phyloP scores from a whole-genome alignment of 805 yeast species.

The Limtongia smithiae region DNA sequence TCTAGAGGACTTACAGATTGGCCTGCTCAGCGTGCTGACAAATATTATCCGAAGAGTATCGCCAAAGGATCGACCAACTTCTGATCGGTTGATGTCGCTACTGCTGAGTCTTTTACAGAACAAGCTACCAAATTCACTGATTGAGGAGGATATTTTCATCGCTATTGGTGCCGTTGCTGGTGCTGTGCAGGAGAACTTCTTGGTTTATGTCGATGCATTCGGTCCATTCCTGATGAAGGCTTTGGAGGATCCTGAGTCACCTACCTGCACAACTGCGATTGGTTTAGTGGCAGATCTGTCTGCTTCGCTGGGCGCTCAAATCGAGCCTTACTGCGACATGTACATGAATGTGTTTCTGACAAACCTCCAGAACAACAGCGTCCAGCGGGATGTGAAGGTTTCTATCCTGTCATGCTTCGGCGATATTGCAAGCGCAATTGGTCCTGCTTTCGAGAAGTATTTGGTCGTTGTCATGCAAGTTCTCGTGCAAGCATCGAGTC shows the following conservation, averaged over 20 bases:
- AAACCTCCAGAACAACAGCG: constrained; percentile 49
- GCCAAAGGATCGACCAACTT: constrained; percentile 53
- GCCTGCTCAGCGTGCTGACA: constrained; percentile 69
- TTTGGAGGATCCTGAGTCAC: constrained; percentile 67
- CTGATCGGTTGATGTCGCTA: constrained; percentile 82
- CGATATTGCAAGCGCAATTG: constrained; percentile 88
- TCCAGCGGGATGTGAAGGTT: constrained; percentile 80
- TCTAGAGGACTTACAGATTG: constrained; percentile 82
- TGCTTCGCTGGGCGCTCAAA: constrained; percentile 73
- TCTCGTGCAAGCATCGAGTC: constrained; percentile 41
- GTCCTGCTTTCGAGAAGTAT: constrained; percentile 70
- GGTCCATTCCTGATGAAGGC: constrained; percentile 80
- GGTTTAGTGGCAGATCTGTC: constrained; percentile 94
- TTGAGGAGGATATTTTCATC: constrained; percentile 92
- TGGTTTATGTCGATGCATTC: constrained; percentile 73
- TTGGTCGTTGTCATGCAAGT: constrained; percentile 75
- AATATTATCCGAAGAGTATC: constrained; percentile 74
- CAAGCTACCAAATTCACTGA: constrained; percentile 62
- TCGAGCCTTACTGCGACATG: constrained; percentile 71
- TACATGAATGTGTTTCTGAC: constrained; percentile 81
- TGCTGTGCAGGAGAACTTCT: constrained; percentile 67
- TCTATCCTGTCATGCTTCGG: constrained; percentile 90
- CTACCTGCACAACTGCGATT: constrained; percentile 84
- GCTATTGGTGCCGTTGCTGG: constrained; percentile 88
- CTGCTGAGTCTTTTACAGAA: constrained; percentile 69